Evolutionary conservation across 2,329 filamentous ascomycete species (phyloP), one percentile per base, ranked within the genome.

Genomic region (Claviceps sp.): DNA sequence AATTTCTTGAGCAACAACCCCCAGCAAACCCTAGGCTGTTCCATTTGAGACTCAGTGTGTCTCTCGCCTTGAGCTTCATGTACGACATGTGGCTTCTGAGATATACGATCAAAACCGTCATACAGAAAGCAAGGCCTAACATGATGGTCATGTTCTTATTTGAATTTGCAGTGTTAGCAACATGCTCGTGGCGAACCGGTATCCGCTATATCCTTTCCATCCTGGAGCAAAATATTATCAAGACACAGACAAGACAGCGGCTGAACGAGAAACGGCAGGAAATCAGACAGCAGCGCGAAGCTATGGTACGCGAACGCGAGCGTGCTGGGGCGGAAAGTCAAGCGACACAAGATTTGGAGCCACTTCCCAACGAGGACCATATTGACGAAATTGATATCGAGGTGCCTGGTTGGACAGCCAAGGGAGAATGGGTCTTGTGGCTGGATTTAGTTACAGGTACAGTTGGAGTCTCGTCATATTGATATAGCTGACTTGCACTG

Each of bases 141-240:
- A 97, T 98, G 86, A 98, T 97, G 89, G 89, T 98, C 56, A 97
- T 98, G 89, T 98, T 98, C 62, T 82, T 94, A 5, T 98, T 98
- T 60, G 93, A 98, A 66, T 97, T 97, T 63, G 90, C 91, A 39
- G 83, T 98, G 44, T 71, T 97, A 54, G 77, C 82, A 2, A 84
- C 94, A 9, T 83, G 83, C 49, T 95, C 91, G 1, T 74, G 82
- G 50, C 89, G 91, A 47, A 95, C 89, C 0, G 77, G 80, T 2
- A 74, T 82, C 51, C 82, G 90, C 54, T 98, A 98, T 66, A 66
- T 78, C 20, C 77, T 97, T 49, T 86, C 85, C 3, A 68, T 96
- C 44, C 73, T 83, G 8, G 93, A 98, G 66, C 79, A 86, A 46
- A 78, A 77, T 47, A 84, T 96, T 49, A 77, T 86, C 51, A 80